Conservation (phyloP, 345 rosid genomes). For the Psidium guajava region DNA sequence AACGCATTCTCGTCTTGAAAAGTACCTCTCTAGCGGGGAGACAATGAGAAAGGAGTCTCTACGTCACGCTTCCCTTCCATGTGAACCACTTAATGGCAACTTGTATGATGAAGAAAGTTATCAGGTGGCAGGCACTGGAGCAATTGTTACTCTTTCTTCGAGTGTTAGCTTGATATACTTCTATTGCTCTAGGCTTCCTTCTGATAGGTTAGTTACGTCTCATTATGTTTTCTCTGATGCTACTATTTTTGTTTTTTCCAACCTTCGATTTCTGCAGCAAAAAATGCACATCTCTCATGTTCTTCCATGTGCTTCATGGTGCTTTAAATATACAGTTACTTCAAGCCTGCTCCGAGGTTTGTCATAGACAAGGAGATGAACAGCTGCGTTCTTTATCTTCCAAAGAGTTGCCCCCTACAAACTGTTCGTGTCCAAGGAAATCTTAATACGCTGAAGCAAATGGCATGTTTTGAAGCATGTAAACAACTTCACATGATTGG, state of each 20-base stretch:
- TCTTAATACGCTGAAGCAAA: slow-evolving; percentile 33
- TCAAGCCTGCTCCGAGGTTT: slow-evolving; percentile 61
- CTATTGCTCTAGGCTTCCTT: slow-evolving; percentile 88
- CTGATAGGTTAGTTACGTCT: slow-evolving; percentile 53
- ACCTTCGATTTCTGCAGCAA: not conserved
- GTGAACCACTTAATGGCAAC: slow-evolving; percentile 27
- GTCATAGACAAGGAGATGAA: slow-evolving; percentile 29
- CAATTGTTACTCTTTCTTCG: slow-evolving; percentile 45
- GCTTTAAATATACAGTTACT: slow-evolving; percentile 39
- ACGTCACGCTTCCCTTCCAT: slow-evolving; percentile 42
- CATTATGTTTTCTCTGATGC: not conserved
- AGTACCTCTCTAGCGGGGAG: slow-evolving; percentile 52
- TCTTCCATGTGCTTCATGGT: not conserved
- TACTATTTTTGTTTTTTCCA: not conserved
- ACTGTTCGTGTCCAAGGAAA: slow-evolving; percentile 28
- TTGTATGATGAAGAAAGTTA: slow-evolving; percentile 20
- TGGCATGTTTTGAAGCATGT: slow-evolving; percentile 83
- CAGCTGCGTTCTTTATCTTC: slow-evolving; percentile 45
- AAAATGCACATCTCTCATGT: not conserved
- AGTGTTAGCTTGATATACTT: slow-evolving; percentile 55
- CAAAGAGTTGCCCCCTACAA: slow-evolving; percentile 58
- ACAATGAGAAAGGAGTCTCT: slow-evolving; percentile 67
- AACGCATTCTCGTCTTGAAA: slow-evolving; percentile 37
- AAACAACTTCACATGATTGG: slow-evolving; percentile 52
- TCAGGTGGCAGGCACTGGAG: slow-evolving; percentile 50